Evolutionary conservation across 441 rosid species (phyloP).

Genomic region (Syzygium malaccense): DNA sequence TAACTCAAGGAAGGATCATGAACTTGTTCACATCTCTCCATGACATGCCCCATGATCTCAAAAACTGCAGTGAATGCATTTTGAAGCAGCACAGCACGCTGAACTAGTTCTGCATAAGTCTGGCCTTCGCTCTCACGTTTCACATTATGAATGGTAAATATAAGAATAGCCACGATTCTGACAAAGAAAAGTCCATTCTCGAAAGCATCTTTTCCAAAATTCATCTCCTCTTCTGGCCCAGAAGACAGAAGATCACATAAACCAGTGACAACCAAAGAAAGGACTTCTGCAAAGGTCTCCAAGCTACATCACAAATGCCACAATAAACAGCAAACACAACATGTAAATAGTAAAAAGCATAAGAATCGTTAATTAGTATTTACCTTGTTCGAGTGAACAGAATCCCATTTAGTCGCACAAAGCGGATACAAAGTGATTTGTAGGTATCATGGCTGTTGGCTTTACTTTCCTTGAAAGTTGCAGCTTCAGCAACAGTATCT

Average conservation of each 20-base stretch:
- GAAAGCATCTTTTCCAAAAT: constrained; percentile 57
- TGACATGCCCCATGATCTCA: constrained; percentile 54
- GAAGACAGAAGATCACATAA: constrained; percentile 59
- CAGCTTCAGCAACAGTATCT: constrained; percentile 34
- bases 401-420: constrained; percentile 88
- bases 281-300: constrained; percentile 86
- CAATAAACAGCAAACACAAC: constrained; percentile 1
- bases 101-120: constrained; percentile 87
- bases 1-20: constrained; percentile 65
- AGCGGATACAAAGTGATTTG: constrained; percentile 59
- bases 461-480: constrained; percentile 35
- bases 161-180: constrained; percentile 58
- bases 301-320: constrained; percentile 39
- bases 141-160: constrained; percentile 65
- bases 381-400: constrained; percentile 92
- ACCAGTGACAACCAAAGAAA: constrained; percentile 46
- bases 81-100: constrained; percentile 78
- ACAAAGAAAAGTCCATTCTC: constrained; percentile 69
- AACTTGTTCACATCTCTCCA: constrained; percentile 58
- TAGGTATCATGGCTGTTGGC: constrained; percentile 32
- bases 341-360: background rate
- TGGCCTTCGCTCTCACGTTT: constrained; percentile 76
- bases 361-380: background rate
- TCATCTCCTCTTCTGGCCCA: constrained; percentile 54
- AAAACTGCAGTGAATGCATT: constrained; percentile 72